These are phyloP conservation scores for Dispira parvispora DNA, from an alignment of 192 early-diverging fungal species.

Conservation along the genomic window DNA sequence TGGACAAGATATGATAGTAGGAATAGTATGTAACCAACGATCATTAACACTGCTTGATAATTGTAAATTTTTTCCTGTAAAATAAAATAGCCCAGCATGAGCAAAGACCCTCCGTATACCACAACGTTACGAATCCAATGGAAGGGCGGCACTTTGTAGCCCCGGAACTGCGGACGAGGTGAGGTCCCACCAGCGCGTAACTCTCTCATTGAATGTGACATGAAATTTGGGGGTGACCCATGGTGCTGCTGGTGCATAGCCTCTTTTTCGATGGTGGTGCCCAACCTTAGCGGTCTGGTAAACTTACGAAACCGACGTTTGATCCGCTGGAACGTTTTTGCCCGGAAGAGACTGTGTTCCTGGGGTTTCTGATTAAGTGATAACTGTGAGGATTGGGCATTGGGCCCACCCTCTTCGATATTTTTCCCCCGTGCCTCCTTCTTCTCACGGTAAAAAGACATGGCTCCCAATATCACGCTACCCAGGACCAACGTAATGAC, in stretches of 20 bases:
- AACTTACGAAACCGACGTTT: not conserved
- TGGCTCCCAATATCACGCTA: not conserved
- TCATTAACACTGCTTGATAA: not conserved
- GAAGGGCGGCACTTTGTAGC: slow-evolving; percentile 1
- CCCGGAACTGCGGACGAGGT: not conserved
- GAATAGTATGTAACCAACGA: slow-evolving; percentile 4
- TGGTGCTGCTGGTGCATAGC: too few species aligned
- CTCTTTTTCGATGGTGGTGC: not conserved
- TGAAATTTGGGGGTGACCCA: too few species aligned
- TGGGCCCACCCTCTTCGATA: too few species aligned
- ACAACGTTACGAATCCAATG: slow-evolving; percentile 4
- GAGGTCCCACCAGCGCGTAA: not conserved
- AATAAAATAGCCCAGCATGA: not conserved
- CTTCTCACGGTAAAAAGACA: slow-evolving; percentile 1
- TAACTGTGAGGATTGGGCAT: too few species aligned
- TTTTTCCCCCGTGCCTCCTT: not conserved
- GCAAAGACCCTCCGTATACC: not conserved
- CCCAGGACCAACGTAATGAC: slow-evolving; percentile 4
- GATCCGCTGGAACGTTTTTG: not conserved
- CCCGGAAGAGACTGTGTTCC: not conserved
- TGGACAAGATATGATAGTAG: not conserved
- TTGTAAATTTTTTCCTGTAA: not conserved
- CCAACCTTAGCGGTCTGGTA: slow-evolving; percentile 1
- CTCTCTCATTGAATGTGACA: too few species aligned
- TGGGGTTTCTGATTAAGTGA: too few species aligned